Percentiles rank a stretch among this genome's conserved stretches.
These are phyloP conservation scores for Coemansia sp. DNA, from an alignment of 192 early-diverging fungal species.

Conservation along the genomic window DNA sequence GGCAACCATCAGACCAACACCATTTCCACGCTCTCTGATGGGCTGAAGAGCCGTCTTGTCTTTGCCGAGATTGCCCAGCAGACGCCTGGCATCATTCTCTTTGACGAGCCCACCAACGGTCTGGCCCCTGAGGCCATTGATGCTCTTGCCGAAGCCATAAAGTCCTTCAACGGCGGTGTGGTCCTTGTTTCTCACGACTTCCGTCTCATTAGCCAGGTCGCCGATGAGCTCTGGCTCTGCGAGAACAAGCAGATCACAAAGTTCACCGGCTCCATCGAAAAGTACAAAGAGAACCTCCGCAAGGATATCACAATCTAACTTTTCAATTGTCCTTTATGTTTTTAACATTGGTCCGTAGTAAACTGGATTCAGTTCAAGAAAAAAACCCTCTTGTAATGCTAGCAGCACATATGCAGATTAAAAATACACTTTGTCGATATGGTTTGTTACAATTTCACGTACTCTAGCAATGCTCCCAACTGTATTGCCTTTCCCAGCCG, in stretches of 20 bases:
- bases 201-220: constrained; percentile 94
- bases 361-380: background rate
- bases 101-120: constrained; percentile 96
- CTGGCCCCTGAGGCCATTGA: constrained; percentile 93
- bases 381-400: too few relatives aligned
- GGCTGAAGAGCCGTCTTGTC: constrained; percentile 89
- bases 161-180: constrained; percentile 91
- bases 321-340: constrained; percentile 9
- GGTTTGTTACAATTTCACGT: too few relatives aligned
- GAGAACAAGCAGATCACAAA: constrained; percentile 74
- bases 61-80: constrained; percentile 69
- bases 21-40: constrained; percentile 89
- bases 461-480: too few relatives aligned
- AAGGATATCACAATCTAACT: constrained; percentile 64
- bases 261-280: constrained; percentile 78
- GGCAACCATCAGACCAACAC: constrained; percentile 89
- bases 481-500: too few relatives aligned
- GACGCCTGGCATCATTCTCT: constrained; percentile 82
- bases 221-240: constrained; percentile 92
- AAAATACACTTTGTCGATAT: background rate
- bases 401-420: too few relatives aligned
- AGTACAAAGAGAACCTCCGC: constrained; percentile 89
- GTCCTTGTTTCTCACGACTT: constrained; percentile 99
- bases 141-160: constrained; percentile 93
- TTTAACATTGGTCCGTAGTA: background rate